A percentile compares a stretch with the other conserved stretches of the same genome.
phyloP scores from a whole-genome alignment of 257 asterid species.

The Solanum habrochaites region DNA sequence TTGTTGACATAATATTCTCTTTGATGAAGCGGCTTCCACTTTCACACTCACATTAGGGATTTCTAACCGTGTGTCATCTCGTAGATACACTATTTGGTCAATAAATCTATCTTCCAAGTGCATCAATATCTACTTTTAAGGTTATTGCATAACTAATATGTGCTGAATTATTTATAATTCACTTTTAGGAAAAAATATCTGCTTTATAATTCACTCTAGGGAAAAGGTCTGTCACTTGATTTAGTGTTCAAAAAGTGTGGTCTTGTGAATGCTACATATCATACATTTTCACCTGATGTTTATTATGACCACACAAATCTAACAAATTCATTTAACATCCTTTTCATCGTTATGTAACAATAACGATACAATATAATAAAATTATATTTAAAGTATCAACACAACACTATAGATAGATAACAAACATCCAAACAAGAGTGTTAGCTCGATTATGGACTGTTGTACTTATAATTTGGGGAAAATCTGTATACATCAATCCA shows the following conservation, averaged over 20 bases:
- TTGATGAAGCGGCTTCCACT: no score
- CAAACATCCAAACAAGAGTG: background rate
- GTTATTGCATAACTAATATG: no score
- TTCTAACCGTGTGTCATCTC: no score
- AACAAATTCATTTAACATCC: no score
- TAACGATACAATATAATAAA: background rate
- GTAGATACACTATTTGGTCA: no score
- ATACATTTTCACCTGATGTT: background rate
- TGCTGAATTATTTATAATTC: no score
- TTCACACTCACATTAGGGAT: no score
- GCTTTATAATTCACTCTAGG: background rate
- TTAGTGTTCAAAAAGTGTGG: background rate
- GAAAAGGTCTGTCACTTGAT: no score
- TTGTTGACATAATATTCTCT: no score
- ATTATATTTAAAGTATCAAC: background rate
- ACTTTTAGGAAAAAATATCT: no score
- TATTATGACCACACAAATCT: background rate
- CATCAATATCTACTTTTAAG: background rate
- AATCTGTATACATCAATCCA: background rate
- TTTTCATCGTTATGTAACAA: no score
- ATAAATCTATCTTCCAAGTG: background rate
- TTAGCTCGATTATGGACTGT: background rate
- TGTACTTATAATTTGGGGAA: background rate
- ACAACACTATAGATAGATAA: background rate
- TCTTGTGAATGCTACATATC: background rate